phyloP scores from a whole-genome alignment of 208 protist genomes.

The Leishmania tarentolae region DNA sequence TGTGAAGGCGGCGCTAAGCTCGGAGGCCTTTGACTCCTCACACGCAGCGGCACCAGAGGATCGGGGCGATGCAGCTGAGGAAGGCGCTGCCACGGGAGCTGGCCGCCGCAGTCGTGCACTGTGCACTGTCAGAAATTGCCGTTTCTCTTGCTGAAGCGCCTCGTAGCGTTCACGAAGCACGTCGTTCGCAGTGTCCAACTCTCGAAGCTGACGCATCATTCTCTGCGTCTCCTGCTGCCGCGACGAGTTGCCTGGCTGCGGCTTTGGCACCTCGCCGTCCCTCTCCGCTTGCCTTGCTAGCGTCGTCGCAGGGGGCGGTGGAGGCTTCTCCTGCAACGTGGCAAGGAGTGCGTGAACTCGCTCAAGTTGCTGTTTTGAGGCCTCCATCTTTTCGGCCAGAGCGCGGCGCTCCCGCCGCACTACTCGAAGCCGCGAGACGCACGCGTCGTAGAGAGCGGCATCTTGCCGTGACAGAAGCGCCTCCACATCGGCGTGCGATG shows the following conservation, averaged over 20 bases:
- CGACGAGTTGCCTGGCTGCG: not conserved
- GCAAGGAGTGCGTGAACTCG: not conserved
- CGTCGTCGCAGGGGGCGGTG: not conserved
- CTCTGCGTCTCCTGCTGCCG: not conserved
- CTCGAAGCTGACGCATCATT: slow-evolving; percentile 15
- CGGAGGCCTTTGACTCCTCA: not conserved
- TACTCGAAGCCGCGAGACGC: slow-evolving; percentile 7
- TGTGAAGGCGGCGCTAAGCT: slow-evolving; percentile 5
- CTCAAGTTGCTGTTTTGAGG: not conserved
- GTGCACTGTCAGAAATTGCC: slow-evolving; percentile 8
- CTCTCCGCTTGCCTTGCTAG: not conserved
- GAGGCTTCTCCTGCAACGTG: not conserved
- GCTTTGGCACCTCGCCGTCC: not conserved
- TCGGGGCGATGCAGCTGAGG: not conserved
- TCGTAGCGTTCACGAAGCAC: slow-evolving; percentile 13
- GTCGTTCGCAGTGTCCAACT: slow-evolving; percentile 20
- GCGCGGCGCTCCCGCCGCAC: slow-evolving; percentile 7
- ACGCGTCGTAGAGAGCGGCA: slow-evolving; percentile 9
- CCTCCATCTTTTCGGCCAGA: not conserved
- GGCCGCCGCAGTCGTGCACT: slow-evolving; percentile 22
- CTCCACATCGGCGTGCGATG: slow-evolving; percentile 2
- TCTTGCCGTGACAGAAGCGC: not conserved
- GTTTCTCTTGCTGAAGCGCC: slow-evolving; percentile 5
- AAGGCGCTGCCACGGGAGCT: not conserved
- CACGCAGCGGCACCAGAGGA: not conserved